phyloP scores from a whole-genome alignment of 805 yeast genomes.

The Lachancea sp. region DNA sequence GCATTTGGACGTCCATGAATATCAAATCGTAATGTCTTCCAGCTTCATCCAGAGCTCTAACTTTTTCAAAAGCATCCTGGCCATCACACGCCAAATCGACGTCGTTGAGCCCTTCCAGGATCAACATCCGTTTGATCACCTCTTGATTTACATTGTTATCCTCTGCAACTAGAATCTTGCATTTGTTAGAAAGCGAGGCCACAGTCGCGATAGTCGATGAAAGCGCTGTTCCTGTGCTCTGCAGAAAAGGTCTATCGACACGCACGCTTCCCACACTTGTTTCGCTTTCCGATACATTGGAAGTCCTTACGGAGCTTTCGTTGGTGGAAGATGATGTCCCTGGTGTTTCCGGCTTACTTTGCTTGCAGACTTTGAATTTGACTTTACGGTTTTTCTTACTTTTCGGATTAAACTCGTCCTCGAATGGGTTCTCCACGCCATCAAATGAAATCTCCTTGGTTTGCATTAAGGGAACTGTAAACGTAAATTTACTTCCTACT shows the following conservation, averaged over 20 bases:
- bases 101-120: slow-evolving; percentile 68
- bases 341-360: slow-evolving; percentile 21
- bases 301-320: slow-evolving; percentile 5
- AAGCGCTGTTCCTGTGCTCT: slow-evolving; percentile 38
- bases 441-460: slow-evolving; percentile 30
- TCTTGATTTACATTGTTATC: slow-evolving; percentile 93
- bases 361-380: slow-evolving; percentile 31
- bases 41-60: slow-evolving; percentile 42
- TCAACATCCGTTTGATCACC: slow-evolving; percentile 83
- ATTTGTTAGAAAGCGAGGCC: slow-evolving; percentile 7
- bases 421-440: slow-evolving; percentile 39
- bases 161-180: slow-evolving; percentile 75
- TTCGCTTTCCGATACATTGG: slow-evolving; percentile 7
- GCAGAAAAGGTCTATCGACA: slow-evolving; percentile 31
- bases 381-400: slow-evolving; percentile 46
- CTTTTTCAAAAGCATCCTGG: slow-evolving; percentile 70
- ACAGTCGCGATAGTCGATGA: slow-evolving; percentile 18
- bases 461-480: slow-evolving; percentile 71
- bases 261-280: slow-evolving; percentile 17
- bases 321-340: slow-evolving; percentile 14
- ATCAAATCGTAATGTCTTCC: slow-evolving; percentile 56
- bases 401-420: slow-evolving; percentile 60
- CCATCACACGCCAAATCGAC: slow-evolving; percentile 86
- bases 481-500: slow-evolving; percentile 75
- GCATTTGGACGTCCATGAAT: slow-evolving; percentile 98